Evolutionary conservation across 768 basidiomycete species (phyloP).

Genomic region (Mycena capillaripes): DNA sequence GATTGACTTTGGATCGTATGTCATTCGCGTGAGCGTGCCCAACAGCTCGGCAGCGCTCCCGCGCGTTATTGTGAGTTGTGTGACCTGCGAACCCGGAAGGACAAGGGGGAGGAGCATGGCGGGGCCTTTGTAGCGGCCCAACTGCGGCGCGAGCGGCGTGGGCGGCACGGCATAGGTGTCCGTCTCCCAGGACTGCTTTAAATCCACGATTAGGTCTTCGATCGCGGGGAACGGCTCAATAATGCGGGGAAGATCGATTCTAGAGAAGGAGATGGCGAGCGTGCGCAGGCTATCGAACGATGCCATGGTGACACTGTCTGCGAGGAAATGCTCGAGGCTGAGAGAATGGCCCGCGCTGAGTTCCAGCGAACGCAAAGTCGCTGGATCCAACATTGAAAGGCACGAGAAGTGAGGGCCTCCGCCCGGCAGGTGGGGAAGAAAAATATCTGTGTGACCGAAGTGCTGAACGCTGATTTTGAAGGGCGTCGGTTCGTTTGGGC

Average conservation of each 20-base stretch:
- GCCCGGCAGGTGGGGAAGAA: neutral
- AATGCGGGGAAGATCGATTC: neutral
- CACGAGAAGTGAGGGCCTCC: neutral
- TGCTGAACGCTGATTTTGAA: neutral
- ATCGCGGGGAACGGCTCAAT: neutral
- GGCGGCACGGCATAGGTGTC: neutral
- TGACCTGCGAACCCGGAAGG: neutral
- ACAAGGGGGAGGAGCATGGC: neutral
- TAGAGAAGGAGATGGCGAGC: neutral
- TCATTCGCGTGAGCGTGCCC: neutral
- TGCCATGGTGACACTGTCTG: neutral
- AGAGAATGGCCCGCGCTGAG: neutral
- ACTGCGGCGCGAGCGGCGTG: neutral
- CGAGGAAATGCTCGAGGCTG: neutral
- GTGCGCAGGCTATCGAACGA: neutral
- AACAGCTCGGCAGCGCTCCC: neutral
- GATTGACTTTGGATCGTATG: neutral
- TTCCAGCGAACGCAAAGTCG: neutral
- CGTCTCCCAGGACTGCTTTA: neutral
- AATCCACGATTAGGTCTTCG: neutral
- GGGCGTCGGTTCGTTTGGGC: neutral
- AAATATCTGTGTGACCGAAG: neutral
- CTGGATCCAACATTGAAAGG: neutral
- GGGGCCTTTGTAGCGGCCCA: neutral
- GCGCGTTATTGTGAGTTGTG: neutral